phyloP scores from a whole-genome alignment of 257 asterid genomes.

The Lantana camara region DNA sequence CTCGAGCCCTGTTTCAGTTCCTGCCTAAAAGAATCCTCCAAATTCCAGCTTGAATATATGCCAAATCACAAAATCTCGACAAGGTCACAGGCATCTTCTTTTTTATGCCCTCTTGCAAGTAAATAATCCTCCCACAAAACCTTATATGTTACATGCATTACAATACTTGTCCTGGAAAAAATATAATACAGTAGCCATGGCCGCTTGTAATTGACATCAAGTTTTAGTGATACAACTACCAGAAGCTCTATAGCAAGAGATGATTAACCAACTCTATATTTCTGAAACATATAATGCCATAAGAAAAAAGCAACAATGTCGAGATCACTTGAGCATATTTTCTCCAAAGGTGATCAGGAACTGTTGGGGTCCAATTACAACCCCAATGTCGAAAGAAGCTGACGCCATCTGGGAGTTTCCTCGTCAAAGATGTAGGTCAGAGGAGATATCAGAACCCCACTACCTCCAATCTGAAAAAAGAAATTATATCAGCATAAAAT shows the following conservation, averaged over 20 bases:
- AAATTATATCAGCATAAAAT: neutral
- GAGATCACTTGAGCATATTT: neutral
- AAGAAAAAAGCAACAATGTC: constrained; percentile 18
- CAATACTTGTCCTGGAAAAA: neutral
- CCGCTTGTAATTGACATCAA: constrained; percentile 5
- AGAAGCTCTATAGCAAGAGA: neutral
- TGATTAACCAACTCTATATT: constrained; percentile 10
- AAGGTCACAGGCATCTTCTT: too few species aligned
- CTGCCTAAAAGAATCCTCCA: too few species aligned
- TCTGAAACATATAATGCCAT: constrained; percentile 2
- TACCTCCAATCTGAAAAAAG: constrained; percentile 87
- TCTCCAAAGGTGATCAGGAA: neutral
- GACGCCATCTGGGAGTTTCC: constrained; percentile 97
- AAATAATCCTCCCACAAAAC: neutral
- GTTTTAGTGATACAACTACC: constrained; percentile 19
- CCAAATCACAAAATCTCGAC: too few species aligned
- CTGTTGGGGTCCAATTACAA: constrained; percentile 31
- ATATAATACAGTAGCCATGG: constrained; percentile 13
- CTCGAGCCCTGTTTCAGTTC: too few species aligned
- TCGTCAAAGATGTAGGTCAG: constrained; percentile 92
- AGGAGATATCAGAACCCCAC: constrained; percentile 93
- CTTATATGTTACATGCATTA: neutral
- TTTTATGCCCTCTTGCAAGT: neutral
- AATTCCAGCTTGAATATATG: too few species aligned
- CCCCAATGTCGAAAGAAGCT: constrained; percentile 72